phyloP scores from a whole-genome alignment of 108 stramenopile species.

The Nitzschia putrida region DNA sequence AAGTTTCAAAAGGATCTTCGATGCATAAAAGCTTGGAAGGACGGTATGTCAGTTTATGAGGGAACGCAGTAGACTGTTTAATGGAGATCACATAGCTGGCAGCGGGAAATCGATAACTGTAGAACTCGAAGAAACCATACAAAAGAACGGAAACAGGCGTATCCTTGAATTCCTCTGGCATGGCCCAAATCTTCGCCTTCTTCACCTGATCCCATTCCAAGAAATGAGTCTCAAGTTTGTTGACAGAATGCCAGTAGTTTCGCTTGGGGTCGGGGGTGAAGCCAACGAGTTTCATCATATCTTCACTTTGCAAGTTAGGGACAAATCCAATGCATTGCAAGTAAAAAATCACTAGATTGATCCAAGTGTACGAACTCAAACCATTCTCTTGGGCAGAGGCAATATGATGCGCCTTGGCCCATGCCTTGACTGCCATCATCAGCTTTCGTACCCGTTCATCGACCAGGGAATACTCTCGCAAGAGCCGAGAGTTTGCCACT shows the following conservation, averaged over 20 bases:
- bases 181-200: constrained; percentile 40
- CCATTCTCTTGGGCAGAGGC: constrained; percentile 66
- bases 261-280: constrained; percentile 37
- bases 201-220: constrained; percentile 47
- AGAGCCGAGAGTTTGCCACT: constrained; percentile 69
- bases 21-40: constrained; percentile 50
- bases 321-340: constrained; percentile 73
- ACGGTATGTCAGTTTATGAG: constrained; percentile 58
- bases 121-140: constrained; percentile 81
- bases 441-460: constrained; percentile 59
- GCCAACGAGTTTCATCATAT: constrained; percentile 49
- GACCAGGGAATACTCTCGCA: constrained; percentile 77
- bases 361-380: constrained; percentile 77
- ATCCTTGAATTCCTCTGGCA: constrained; percentile 25
- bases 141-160: constrained; percentile 50
- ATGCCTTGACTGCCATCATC: constrained; percentile 77
- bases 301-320: constrained; percentile 64
- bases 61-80: constrained; percentile 40
- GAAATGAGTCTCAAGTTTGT: constrained; percentile 62
- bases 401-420: constrained; percentile 59
- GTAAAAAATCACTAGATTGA: constrained; percentile 80
- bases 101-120: constrained; percentile 52
- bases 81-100: constrained; percentile 55
- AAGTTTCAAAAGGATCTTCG: constrained; percentile 91
- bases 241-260: constrained; percentile 67